These are phyloP conservation scores for Simplicillium aogashimaense DNA, from an alignment of 2,329 filamentous ascomycete genomes.

Conservation along the genomic window DNA sequence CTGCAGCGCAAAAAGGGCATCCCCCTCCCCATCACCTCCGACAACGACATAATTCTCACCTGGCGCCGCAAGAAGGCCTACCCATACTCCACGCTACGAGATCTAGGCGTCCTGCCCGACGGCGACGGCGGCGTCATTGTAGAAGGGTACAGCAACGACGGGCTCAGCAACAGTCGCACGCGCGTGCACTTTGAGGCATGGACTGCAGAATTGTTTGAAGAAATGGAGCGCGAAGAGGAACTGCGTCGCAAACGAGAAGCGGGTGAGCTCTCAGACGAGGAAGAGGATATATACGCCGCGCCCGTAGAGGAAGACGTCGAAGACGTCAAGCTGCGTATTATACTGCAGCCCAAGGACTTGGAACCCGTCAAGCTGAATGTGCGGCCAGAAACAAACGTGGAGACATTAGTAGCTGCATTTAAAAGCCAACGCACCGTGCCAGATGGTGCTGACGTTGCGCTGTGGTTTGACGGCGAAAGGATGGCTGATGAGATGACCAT, in stretches of 20 bases:
- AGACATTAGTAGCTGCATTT: constrained; percentile 53
- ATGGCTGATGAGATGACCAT: constrained; percentile 52
- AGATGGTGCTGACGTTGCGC: constrained; percentile 40
- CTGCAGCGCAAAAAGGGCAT: constrained; percentile 39
- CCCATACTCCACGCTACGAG: constrained; percentile 62
- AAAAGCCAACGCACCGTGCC: constrained; percentile 41
- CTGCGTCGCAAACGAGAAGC: constrained; percentile 31
- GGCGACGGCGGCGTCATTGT: constrained; percentile 30
- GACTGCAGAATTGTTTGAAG: constrained; percentile 52
- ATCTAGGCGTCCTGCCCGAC: constrained; percentile 48
- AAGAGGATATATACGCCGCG: constrained; percentile 14
- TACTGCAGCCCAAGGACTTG: constrained; percentile 41
- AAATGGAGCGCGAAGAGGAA: constrained; percentile 38
- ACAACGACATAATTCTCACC: constrained; percentile 59
- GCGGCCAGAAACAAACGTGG: constrained; percentile 45
- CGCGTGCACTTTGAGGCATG: constrained; percentile 70
- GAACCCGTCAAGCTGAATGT: constrained; percentile 42
- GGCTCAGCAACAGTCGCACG: constrained; percentile 38
- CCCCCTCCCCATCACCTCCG: constrained; percentile 26
- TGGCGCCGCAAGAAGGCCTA: constrained; percentile 68
- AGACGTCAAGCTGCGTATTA: constrained; percentile 35
- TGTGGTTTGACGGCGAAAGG: constrained; percentile 68
- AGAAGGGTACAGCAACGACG: constrained; percentile 24
- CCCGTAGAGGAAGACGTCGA: constrained; percentile 10
- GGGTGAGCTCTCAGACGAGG: constrained; percentile 25